Evolutionary conservation across 129 eudicot species (phyloP), one percentile per base, ranked within the genome.

Genomic region (Centaurea solstitialis): DNA sequence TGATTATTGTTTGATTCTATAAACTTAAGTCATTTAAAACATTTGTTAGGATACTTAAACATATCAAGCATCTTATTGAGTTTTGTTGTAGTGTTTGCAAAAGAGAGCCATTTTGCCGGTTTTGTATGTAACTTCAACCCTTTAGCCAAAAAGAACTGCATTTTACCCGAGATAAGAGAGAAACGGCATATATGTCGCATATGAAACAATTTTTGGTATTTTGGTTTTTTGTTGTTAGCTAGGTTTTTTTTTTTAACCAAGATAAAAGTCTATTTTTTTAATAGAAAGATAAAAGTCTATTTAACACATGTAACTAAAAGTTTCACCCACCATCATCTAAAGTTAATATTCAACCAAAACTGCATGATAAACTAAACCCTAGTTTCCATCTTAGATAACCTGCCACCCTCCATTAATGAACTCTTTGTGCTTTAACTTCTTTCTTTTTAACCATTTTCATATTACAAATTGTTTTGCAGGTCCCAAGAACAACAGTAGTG

Each of bases 391-490:
- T 22, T 43, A 68, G 45, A 47, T 47, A 47, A 47, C 65, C 23
- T 57, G 65, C 4, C 73, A 72, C 26, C 20, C 28, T 64, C 45
- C 28, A 80, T 71, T 50, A 22, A 79, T 18, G 23, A 38, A 71
- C 62, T 72, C 47, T 70, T 38, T 33, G 38, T 53, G 24, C 72
- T 67, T 24, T 28, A 67, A 43, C 72, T 37, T 13, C 2, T 0
- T 50, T 50, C 1, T 53, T 53, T 17, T 53, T 5, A 53, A n/a
- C 64, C 64, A 50, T 50, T 13, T 77, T 66, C 45, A 15, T 13
- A 7, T 78, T 40, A 71, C 8, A 79, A 70, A 13, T 35, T 64
- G 7, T 24, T 75, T 76, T 76, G 41, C 93, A 93, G 97, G 98
- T 71, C 84, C 82, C 75, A 80, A 76, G 76, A 86, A 72, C 78